These are phyloP conservation scores for Berberis vulgaris DNA, from an alignment of 164 flowering plant species.

Conservation along the genomic window DNA sequence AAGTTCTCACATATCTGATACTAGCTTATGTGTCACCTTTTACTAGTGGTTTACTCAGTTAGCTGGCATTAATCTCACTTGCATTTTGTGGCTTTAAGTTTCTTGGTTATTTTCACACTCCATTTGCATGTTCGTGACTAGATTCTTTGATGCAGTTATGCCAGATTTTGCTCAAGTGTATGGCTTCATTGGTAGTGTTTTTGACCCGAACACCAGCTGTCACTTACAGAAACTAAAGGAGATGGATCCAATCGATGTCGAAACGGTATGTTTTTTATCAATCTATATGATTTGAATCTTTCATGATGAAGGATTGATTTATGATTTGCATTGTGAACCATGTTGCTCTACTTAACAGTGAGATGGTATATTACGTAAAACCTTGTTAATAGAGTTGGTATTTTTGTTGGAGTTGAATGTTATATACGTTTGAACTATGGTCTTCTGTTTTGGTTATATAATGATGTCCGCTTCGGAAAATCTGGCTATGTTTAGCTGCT, in stretches of 20 bases:
- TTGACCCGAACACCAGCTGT: slow-evolving; percentile 5
- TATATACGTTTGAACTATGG: too few relatives aligned
- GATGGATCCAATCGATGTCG: slow-evolving; percentile 5
- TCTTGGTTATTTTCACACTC: background rate
- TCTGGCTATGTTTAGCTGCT: too few relatives aligned
- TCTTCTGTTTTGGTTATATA: background rate
- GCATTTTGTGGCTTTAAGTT: background rate
- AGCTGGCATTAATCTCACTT: background rate
- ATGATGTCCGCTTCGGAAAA: background rate
- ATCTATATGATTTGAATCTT: background rate
- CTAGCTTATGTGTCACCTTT: too few relatives aligned
- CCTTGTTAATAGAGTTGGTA: too few relatives aligned
- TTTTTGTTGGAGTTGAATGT: too few relatives aligned
- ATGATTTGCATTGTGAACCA: background rate
- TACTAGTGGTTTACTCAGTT: too few relatives aligned
- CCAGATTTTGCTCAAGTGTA: slow-evolving; percentile 5
- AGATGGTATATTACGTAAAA: too few relatives aligned
- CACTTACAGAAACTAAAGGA: slow-evolving; percentile 2
- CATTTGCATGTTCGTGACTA: background rate
- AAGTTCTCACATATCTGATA: too few relatives aligned
- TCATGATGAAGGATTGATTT: background rate
- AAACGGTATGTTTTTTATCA: slow-evolving; percentile 5
- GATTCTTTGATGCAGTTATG: slow-evolving; percentile 6
- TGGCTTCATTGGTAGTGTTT: slow-evolving; percentile 7
- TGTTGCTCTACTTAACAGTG: background rate